Percentiles rank a stretch among this genome's conserved stretches.
These are phyloP conservation scores for Ceratobasidium sp. DNA, from an alignment of 1,284 basidiomycete genomes.

Conservation along the genomic window DNA sequence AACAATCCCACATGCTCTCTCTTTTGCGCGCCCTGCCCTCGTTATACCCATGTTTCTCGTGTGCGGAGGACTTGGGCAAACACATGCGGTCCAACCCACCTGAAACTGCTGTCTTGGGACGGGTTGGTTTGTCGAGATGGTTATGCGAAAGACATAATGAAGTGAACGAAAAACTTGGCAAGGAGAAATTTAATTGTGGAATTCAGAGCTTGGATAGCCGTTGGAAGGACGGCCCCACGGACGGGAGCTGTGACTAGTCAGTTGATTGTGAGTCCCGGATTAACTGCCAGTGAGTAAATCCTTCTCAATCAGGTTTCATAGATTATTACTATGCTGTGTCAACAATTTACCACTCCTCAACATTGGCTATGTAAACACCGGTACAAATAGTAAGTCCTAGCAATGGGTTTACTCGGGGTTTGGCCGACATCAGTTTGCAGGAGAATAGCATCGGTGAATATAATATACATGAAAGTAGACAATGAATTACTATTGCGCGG, in stretches of 20 bases:
- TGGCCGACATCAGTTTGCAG: neutral
- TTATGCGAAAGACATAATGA: constrained; percentile 92
- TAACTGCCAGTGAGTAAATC: neutral
- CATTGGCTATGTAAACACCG: neutral
- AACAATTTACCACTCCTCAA: neutral
- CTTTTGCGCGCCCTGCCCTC: constrained; percentile 80
- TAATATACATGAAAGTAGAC: constrained; percentile 24
- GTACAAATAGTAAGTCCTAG: neutral
- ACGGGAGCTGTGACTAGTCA: constrained; percentile 86
- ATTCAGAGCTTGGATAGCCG: constrained; percentile 74
- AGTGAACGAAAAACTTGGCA: constrained; percentile 87
- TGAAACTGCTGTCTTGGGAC: constrained; percentile 68
- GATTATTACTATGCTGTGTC: neutral
- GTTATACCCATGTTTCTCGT: constrained; percentile 88
- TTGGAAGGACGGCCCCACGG: constrained; percentile 90
- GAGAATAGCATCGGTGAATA: constrained; percentile 16
- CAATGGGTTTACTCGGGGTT: neutral
- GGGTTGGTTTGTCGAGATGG: constrained; percentile 80
- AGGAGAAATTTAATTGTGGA: constrained; percentile 82
- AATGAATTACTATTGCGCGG: constrained; percentile 55
- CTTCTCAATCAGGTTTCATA: no score
- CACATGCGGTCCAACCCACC: constrained; percentile 75
- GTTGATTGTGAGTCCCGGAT: neutral
- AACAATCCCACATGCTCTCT: constrained; percentile 82
- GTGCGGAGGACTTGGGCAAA: constrained; percentile 81